Evolutionary conservation across 148 eudicot genomes (phyloP).

Genomic region (Chenopodium berlandieri): DNA sequence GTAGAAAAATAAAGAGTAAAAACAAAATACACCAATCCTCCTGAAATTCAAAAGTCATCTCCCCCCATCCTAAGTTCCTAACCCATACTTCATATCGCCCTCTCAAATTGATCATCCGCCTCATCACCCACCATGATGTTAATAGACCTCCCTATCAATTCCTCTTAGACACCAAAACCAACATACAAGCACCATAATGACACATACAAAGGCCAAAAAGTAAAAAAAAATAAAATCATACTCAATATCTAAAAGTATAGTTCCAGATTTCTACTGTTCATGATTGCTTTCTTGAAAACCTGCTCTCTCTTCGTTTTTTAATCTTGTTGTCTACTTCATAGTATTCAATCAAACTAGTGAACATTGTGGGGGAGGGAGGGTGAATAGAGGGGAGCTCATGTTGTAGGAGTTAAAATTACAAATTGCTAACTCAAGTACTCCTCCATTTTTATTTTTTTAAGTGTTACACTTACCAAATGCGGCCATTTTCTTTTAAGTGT

Average conservation of each 20-base stretch:
- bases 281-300: neutral
- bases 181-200: neutral
- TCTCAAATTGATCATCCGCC: neutral
- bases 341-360: too few species aligned
- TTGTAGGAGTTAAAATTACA: too few species aligned
- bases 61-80: neutral
- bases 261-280: neutral
- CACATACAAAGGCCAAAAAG: neutral
- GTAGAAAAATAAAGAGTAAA: neutral
- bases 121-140: neutral
- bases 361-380: too few species aligned
- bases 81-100: neutral
- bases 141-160: neutral
- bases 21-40: neutral
- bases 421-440: too few species aligned
- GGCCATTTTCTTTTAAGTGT: too few species aligned
- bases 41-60: neutral
- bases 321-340: neutral
- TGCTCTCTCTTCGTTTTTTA: neutral
- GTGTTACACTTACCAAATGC: too few species aligned
- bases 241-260: neutral
- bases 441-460: too few species aligned
- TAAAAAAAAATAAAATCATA: too few species aligned
- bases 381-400: too few species aligned
- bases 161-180: neutral